Base-by-base conservation (phyloP, 2,329 filamentous ascomycete species). In the Neopestalotiopsis sp. region DNA sequence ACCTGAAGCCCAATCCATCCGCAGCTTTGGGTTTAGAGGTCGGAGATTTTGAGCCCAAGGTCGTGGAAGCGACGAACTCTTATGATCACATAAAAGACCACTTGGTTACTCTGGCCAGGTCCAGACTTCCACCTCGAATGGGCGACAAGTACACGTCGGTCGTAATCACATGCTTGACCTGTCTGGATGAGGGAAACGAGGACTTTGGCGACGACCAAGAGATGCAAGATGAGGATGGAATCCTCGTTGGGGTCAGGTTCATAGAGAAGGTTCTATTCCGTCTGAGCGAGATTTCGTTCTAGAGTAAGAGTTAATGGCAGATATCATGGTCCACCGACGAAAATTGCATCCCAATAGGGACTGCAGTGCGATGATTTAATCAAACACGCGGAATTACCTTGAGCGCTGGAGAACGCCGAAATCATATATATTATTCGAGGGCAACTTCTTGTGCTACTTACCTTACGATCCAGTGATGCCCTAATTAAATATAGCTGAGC, bases 141-240 rank as follows among this genome's bases (percentile, higher is more conserved):
- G 79, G 79, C 1, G 67, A 69, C 4, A 75, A 67, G 42, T 82
- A 80, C 63, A 69, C 76, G 5, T 61, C 73, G 5, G 67, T 80
- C 2, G 79, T 80, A 0, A 68, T 76, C 5, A 77, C 75, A 5
- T 82, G 80, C n/a, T 70, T 82, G 20, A 79, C 77, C 0, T 81
- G 79, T 45, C 65, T 81, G 14, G 80, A 80, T 65, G 42, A 71
- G 4, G 74, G 72, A 1, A 79, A 77, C 28, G 67, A 70, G 3
- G 76, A 75, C 17, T 62, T 79, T 72, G 75, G 73, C 0, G 73
- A 77, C 24, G 73, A 75, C 32, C 66, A 69, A 14, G 75, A 77
- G 17, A 73, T 78, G 40, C 65, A 73, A 42, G 77, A 79, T 66
- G 76, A 77, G 14, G 76, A 77, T 69, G 76, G 75, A 1, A 72